Evolutionary conservation across 768 basidiomycete species (phyloP), one percentile per base, ranked within the genome.

Genomic region (Podaxis carcinomalis): DNA sequence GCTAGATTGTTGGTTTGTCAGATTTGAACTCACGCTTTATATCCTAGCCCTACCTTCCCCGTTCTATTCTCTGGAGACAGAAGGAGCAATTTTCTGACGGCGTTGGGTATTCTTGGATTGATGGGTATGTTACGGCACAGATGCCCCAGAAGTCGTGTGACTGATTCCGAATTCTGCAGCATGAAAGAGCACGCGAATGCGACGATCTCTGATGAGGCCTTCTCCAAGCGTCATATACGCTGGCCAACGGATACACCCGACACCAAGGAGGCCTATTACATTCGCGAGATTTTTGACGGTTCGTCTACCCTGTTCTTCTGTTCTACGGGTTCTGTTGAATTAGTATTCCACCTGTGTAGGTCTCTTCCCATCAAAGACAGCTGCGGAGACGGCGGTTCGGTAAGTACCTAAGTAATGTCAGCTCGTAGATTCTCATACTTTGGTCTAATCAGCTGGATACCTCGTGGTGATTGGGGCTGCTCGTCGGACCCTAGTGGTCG

Each of bases 1-100:
- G 9, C 42, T 44, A 19, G 42, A 44, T 0, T 19, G 3, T 21
- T 36, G 46, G 19, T 28, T 44, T 32, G 32, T 32, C 32, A 32
- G 32, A 44, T 16, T 7, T 6, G 14, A 21, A 44, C 16, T n/a
- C 42, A 44, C 7, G 42, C 21, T 11, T 62, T 2, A 14, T 40
- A 9, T 62, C 51, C 25, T 68, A 93, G 89, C 89, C 93, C 1
- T 99, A 98, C 76, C 86, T 99, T 55, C 97, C 97, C 11, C 82
- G 82, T 59, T 92, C 91, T 14, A 98, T 99, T 68, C 80, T 99
- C 44, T 99, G 97, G 97, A 84, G 97, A 59, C 97, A 99, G 73
- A 99, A 99, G 73, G 97, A 99, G 75, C 95, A 98, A 69, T 99
- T 99, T 78, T 98, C 95, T 1, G 97, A 99, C 69, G 97, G 97